phyloP scores from a whole-genome alignment of 1,284 basidiomycete species.

The Rhodotorula sp. region DNA sequence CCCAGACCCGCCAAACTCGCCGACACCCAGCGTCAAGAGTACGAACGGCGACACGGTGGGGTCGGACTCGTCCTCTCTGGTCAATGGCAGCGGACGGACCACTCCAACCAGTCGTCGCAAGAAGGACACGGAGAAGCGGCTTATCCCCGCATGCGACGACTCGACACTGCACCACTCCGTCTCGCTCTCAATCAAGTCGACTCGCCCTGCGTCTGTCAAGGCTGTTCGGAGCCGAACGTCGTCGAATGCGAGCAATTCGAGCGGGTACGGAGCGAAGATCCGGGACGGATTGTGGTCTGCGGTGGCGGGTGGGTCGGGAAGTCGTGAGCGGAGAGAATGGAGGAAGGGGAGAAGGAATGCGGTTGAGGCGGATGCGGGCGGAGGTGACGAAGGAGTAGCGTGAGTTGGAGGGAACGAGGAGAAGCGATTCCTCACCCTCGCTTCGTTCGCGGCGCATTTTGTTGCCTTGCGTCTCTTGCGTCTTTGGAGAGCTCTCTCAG shows the following conservation, averaged over 20 bases:
- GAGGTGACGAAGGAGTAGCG: background rate
- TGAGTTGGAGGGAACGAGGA: background rate
- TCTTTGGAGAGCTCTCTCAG: too few relatives aligned
- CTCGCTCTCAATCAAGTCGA: background rate
- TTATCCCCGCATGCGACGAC: background rate
- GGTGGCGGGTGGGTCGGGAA: constrained; percentile 13
- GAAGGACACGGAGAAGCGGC: background rate
- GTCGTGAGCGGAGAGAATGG: background rate
- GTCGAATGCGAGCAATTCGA: background rate
- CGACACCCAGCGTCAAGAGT: too few relatives aligned
- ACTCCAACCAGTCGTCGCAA: too few relatives aligned
- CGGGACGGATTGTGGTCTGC: constrained; percentile 22
- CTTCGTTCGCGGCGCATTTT: too few relatives aligned
- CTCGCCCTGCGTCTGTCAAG: background rate
- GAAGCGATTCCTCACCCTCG: too few relatives aligned
- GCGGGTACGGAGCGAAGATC: constrained; percentile 10
- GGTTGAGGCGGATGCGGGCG: too few relatives aligned
- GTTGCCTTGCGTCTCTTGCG: too few relatives aligned
- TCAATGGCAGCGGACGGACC: too few relatives aligned
- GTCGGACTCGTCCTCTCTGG: too few relatives aligned
- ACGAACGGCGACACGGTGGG: background rate
- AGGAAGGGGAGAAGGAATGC: too few relatives aligned
- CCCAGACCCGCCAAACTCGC: background rate
- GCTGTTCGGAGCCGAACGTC: background rate
- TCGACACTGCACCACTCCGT: too few relatives aligned